Base-by-base conservation (phyloP, 768 basidiomycete genomes). In the Boletus patriciae region DNA sequence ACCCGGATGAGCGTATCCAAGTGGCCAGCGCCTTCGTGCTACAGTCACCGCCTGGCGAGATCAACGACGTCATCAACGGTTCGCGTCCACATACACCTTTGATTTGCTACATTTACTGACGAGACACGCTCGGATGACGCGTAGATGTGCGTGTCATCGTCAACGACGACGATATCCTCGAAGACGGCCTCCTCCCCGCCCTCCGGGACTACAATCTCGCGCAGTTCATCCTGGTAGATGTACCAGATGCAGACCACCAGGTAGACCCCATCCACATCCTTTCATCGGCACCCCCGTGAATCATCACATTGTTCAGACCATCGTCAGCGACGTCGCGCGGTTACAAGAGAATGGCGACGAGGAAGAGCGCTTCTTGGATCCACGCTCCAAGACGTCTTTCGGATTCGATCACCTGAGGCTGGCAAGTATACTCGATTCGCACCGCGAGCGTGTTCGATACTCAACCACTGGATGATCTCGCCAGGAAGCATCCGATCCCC, bases 31-130 rank as follows among this genome's bases (percentile, higher is more conserved):
- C 78, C 33, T 91, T 97, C 66, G 77, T 98, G 31, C 79, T 92
- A 1, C 95, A 97, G 70, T 86, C 92, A 1, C 95, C 95, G 25
- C 95, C 95, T 1, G 95, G 95, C 44, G 91, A 98, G 77, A 94
- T 98, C 62, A 97, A 96, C 72, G 95, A 98, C 75, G 94, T 97
- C 18, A 78, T 98, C 52, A 92, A 92, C 65, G 94, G 93, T 92
- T 57, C 60, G 73, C 52, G 44, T 44, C n/a, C 46, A 4, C 45
- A 3, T 37, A 34, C 15, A 6, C 23, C 12, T 36, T 38, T 31
- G 58, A 43, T 43, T 2, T 44, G 19, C 50, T 25, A 3, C 42
- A 0, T 12, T 4, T 12, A 4, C 42, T 52, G 0, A 57, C 45
- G 41, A 45, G 37, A 46, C 55, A 46, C 59, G 55, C 59, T 40